Conservation (phyloP, 306 rosid genomes). For the Astragalus membranaceus region DNA sequence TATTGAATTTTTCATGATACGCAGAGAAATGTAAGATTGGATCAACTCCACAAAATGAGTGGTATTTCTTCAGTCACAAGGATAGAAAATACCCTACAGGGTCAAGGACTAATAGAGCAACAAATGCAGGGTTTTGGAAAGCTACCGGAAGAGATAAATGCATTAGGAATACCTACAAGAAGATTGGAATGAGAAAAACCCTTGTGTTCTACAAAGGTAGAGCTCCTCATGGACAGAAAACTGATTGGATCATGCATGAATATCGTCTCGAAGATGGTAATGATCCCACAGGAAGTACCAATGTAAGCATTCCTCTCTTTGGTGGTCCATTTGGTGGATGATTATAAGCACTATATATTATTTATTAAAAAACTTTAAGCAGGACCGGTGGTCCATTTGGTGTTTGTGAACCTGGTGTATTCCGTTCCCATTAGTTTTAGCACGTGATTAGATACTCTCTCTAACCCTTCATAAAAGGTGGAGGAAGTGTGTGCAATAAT, state of each 20-base stretch:
- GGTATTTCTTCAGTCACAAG: slow-evolving; percentile 98
- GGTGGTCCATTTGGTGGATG: too few relatives aligned
- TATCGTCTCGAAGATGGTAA: slow-evolving; percentile 80
- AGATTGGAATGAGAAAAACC: slow-evolving; percentile 94
- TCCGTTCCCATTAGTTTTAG: too few relatives aligned
- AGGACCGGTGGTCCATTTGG: too few relatives aligned
- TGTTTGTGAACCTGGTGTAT: too few relatives aligned
- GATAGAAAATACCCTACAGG: slow-evolving; percentile 96
- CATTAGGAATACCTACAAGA: slow-evolving; percentile 65
- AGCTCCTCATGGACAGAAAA: slow-evolving; percentile 95
- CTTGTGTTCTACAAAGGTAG: slow-evolving; percentile 89
- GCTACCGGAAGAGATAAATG: slow-evolving; percentile 96
- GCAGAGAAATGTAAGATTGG: slow-evolving; percentile 87
- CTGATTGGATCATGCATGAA: slow-evolving; percentile 98
- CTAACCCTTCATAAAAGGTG: too few relatives aligned
- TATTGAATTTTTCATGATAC: not conserved
- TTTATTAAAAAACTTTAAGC: too few relatives aligned
- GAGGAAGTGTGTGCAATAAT: too few relatives aligned
- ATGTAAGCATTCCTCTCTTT: slow-evolving; percentile 27
- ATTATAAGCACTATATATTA: too few relatives aligned
- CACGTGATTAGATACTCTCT: too few relatives aligned
- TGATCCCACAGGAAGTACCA: slow-evolving; percentile 37
- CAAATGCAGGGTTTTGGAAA: slow-evolving; percentile 95
- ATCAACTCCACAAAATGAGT: slow-evolving; percentile 93
- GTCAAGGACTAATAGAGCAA: slow-evolving; percentile 92